Evolutionary conservation across 2,329 filamentous ascomycete species (phyloP).

Genomic region (Corynespora cassiicola): DNA sequence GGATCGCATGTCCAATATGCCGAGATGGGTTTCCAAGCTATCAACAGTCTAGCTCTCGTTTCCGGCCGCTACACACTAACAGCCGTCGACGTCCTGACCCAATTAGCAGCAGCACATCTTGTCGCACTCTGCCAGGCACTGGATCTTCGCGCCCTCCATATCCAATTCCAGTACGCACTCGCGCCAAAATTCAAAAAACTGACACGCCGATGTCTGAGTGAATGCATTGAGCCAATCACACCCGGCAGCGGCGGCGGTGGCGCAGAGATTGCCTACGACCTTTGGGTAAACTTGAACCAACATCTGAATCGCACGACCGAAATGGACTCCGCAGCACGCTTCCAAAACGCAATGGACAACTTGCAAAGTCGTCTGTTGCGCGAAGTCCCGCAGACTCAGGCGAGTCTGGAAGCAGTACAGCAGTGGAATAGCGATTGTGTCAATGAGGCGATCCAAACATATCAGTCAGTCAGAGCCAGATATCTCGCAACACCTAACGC

Average conservation of each 20-base stretch:
- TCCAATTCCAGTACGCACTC: slow-evolving; percentile 19
- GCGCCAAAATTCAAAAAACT: slow-evolving; percentile 16
- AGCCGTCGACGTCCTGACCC: slow-evolving; percentile 62
- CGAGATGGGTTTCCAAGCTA: slow-evolving; percentile 71
- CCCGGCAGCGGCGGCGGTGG: slow-evolving; percentile 11
- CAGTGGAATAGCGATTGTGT: slow-evolving; percentile 18
- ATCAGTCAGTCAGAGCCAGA: slow-evolving; percentile 9
- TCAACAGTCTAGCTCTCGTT: slow-evolving; percentile 71
- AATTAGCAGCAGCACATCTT: slow-evolving; percentile 63
- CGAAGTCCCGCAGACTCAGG: slow-evolving; percentile 9
- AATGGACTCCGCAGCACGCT: slow-evolving; percentile 15
- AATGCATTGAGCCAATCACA: slow-evolving; percentile 10
- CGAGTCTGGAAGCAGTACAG: slow-evolving; percentile 13
- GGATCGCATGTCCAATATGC: slow-evolving; percentile 68
- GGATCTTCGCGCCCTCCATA: slow-evolving; percentile 52
- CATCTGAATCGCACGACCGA: slow-evolving; percentile 15
- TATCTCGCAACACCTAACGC: slow-evolving; percentile 16
- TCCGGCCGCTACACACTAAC: slow-evolving; percentile 63
- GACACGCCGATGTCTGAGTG: slow-evolving; percentile 11
- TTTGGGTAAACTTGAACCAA: slow-evolving; percentile 16
- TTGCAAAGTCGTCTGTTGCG: slow-evolving; percentile 14
- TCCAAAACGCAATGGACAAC: slow-evolving; percentile 14
- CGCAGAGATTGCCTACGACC: slow-evolving; percentile 16
- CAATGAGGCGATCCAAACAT: slow-evolving; percentile 12
- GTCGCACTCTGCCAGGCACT: slow-evolving; percentile 66